Conservation (phyloP, 2,329 filamentous ascomycete genomes). For the Colletotrichum coccodes region DNA sequence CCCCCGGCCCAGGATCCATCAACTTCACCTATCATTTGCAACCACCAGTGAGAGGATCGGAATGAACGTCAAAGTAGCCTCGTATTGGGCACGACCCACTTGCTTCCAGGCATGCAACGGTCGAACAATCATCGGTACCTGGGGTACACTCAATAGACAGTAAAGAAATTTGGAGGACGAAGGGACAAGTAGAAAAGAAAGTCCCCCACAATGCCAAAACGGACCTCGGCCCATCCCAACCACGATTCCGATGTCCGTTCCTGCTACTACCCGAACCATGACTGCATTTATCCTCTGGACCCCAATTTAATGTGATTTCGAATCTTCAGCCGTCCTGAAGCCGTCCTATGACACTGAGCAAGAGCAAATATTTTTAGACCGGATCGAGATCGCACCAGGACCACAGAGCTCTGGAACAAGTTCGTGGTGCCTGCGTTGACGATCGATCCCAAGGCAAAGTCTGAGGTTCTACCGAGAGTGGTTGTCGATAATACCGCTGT, state of each 20-base stretch:
- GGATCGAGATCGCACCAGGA: background rate
- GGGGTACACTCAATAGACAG: slow-evolving; percentile 1
- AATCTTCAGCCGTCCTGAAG: background rate
- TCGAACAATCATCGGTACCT: background rate
- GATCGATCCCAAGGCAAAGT: slow-evolving; percentile 6
- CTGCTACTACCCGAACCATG: background rate
- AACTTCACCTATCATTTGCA: too few relatives aligned
- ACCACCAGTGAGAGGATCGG: background rate
- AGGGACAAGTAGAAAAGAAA: background rate
- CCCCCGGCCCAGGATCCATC: too few relatives aligned
- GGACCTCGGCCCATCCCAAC: background rate
- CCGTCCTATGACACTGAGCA: background rate
- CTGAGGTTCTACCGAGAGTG: slow-evolving; percentile 11
- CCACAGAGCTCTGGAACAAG: background rate
- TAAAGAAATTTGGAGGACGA: background rate
- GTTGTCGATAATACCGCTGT: slow-evolving; percentile 1
- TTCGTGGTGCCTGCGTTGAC: background rate
- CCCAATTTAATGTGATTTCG: background rate
- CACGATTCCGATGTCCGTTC: background rate
- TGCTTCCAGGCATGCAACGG: background rate
- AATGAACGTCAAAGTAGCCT: background rate
- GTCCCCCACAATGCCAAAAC: background rate
- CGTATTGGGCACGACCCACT: background rate
- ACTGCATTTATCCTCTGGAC: background rate
- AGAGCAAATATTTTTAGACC: slow-evolving; percentile 7